A percentile compares a stretch with the other conserved stretches of the same genome.
These are phyloP conservation scores for Rhodofomes roseus DNA, from an alignment of 1,284 basidiomycete species.

Conservation along the genomic window DNA sequence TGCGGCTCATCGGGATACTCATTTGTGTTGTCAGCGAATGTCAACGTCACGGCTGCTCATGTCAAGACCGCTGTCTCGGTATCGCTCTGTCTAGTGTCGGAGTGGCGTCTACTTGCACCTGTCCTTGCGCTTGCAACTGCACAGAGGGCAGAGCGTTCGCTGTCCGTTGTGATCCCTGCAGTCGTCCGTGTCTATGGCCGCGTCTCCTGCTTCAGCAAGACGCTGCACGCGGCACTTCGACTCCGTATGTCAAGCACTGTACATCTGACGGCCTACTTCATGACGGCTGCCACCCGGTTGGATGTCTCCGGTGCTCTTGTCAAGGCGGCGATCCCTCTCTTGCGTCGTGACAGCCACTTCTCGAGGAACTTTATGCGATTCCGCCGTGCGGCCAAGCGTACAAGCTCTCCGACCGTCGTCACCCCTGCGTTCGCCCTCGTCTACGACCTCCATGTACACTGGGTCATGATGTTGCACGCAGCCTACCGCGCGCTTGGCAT, in stretches of 20 bases:
- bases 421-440: neutral
- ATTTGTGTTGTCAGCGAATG: neutral
- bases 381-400: too few species aligned
- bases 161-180: too few species aligned
- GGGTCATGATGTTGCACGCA: neutral
- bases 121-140: too few species aligned
- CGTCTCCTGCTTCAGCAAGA: neutral
- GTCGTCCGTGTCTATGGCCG: too few species aligned
- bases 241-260: neutral
- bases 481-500: neutral
- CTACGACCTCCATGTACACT: neutral
- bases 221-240: neutral
- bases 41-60: neutral
- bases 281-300: neutral
- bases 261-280: neutral
- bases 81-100: neutral
- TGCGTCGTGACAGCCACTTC: neutral
- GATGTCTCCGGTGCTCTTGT: neutral
- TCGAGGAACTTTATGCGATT: too few species aligned
- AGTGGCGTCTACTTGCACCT: too few species aligned
- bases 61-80: neutral
- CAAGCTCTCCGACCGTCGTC: neutral
- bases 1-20: neutral
- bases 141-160: too few species aligned
- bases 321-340: neutral